A percentile compares a stretch with the other conserved stretches of the same genome.
Conservation (phyloP, 345 rosid species). For the Linum usitatissimum region DNA sequence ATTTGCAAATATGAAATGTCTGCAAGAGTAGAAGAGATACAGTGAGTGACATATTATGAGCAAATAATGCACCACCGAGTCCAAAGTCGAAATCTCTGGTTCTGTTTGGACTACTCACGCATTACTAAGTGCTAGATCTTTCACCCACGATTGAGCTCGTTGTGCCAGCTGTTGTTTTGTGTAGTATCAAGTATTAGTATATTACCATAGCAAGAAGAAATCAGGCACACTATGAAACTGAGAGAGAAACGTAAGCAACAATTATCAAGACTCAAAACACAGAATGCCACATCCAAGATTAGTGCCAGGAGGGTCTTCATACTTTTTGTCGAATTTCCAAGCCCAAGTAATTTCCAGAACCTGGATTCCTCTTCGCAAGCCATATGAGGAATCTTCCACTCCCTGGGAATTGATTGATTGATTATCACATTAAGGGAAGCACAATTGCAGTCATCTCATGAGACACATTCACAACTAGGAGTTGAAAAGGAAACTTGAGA, state of each 20-base stretch:
- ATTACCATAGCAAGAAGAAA: conserved; percentile 10
- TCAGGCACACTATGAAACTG: conserved; percentile 3
- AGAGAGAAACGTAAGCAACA: conserved; percentile 2
- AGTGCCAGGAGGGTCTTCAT: conserved; percentile 29
- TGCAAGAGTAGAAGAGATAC: conserved; percentile 30
- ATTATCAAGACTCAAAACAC: conserved; percentile 22
- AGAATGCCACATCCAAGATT: conserved; percentile 13
- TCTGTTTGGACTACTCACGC: conserved; percentile 33
- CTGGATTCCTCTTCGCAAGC: conserved; percentile 58
- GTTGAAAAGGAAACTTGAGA: background rate
- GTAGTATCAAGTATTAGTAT: conserved; percentile 14
- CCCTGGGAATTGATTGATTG: conserved; percentile 30
- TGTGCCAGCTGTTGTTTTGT: conserved; percentile 44
- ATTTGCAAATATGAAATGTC: conserved; percentile 81
- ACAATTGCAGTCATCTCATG: no score
- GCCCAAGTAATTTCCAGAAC: conserved; percentile 66
- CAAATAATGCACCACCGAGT: conserved; percentile 2
- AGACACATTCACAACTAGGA: background rate
- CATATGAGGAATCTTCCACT: conserved; percentile 90
- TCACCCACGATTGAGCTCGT: conserved; percentile 74
- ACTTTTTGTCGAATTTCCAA: conserved; percentile 80
- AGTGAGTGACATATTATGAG: conserved; percentile 10
- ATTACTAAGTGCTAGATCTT: conserved; percentile 62
- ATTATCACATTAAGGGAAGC: no score
- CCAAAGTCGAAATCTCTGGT: background rate